phyloP scores from a whole-genome alignment of 2,329 filamentous ascomycete species.

The Emmonsia crescens region DNA sequence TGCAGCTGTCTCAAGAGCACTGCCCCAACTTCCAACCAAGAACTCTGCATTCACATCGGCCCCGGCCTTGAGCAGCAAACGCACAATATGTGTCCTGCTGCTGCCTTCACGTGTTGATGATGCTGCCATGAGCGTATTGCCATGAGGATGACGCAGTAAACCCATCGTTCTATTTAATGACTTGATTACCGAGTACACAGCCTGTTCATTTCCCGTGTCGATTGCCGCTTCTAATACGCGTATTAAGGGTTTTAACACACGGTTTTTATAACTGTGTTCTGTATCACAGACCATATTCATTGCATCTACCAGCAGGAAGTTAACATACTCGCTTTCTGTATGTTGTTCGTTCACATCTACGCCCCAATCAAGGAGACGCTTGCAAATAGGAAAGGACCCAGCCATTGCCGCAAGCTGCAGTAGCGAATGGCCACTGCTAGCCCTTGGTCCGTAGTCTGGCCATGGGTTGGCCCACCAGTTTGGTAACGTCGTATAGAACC shows the following conservation, averaged over 20 bases:
- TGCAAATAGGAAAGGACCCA: background rate
- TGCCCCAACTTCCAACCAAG: too few relatives aligned
- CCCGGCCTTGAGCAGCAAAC: too few relatives aligned
- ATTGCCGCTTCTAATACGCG: background rate
- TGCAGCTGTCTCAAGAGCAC: background rate
- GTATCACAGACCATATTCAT: too few relatives aligned
- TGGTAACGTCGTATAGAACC: background rate
- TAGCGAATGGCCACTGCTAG: background rate
- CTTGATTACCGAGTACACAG: background rate
- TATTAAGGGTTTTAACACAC: too few relatives aligned
- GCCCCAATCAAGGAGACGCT: background rate
- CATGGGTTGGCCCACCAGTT: background rate
- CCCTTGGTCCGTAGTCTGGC: background rate
- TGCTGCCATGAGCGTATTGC: background rate
- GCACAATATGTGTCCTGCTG: too few relatives aligned
- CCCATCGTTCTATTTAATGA: too few relatives aligned
- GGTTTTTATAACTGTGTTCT: too few relatives aligned
- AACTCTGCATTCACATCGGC: background rate
- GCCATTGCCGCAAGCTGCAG: background rate
- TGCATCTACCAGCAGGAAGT: background rate
- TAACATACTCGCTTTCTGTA: background rate
- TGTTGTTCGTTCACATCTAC: background rate
- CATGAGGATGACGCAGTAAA: too few relatives aligned
- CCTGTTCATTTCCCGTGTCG: background rate
- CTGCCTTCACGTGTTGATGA: too few relatives aligned